Conservation (phyloP, 1,284 basidiomycete genomes). For the Fomitopsis pinicola region DNA sequence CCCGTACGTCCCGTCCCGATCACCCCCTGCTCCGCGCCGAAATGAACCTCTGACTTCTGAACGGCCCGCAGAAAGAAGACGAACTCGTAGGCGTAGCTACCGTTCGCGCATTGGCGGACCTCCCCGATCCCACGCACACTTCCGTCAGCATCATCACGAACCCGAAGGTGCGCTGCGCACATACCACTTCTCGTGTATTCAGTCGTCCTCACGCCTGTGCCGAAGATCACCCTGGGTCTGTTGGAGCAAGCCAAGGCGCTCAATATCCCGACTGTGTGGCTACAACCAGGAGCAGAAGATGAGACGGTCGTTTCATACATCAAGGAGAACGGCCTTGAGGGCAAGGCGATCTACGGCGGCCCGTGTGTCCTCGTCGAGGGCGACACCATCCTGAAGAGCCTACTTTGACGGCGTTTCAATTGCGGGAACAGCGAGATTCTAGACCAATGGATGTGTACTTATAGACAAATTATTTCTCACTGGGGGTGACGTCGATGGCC, state of each 20-base stretch:
- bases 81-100: conserved; percentile 62
- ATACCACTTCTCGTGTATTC: not conserved
- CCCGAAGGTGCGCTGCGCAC: conserved; percentile 42
- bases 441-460: too few relatives aligned
- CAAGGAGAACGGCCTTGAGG: conserved; percentile 48
- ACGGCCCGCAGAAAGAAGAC: conserved; percentile 46
- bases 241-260: conserved; percentile 62
- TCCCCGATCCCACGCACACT: conserved; percentile 63
- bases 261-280: conserved; percentile 69
- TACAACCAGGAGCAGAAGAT: conserved; percentile 83
- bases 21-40: not conserved
- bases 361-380: conserved; percentile 72
- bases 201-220: not conserved
- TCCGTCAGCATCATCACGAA: conserved; percentile 80
- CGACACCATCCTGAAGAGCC: conserved; percentile 43
- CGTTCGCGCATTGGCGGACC: conserved; percentile 48
- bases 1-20: conserved; percentile 36
- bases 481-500: too few relatives aligned
- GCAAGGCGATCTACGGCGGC: conserved; percentile 68
- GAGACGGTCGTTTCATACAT: conserved; percentile 47
- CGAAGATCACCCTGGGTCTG: conserved; percentile 61
- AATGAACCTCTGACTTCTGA: not conserved
- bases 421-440: too few relatives aligned
- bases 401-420: conserved; percentile 13
- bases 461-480: too few relatives aligned